phyloP scores from a whole-genome alignment of 2,329 filamentous ascomycete species.

The Botrytis paeoniae region DNA sequence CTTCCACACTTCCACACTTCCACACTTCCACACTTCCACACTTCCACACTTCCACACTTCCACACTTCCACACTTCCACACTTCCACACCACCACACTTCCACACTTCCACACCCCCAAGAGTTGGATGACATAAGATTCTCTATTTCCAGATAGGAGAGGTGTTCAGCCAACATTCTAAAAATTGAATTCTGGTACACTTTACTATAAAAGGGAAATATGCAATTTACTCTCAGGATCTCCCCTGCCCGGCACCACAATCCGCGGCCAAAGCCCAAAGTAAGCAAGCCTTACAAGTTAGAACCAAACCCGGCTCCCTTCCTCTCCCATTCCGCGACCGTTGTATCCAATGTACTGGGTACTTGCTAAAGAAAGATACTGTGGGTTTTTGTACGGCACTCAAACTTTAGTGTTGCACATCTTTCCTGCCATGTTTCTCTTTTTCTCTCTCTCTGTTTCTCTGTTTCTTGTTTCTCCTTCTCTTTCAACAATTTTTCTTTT shows the following conservation, averaged over 20 bases:
- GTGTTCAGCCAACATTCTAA: background rate
- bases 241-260: slow-evolving; percentile 3
- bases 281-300: background rate
- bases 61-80: too few species aligned
- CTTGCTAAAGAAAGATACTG: background rate
- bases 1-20: too few species aligned
- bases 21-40: too few species aligned
- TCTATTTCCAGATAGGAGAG: slow-evolving; percentile 11
- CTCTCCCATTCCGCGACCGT: background rate
- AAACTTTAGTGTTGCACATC: background rate
- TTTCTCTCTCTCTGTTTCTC: background rate
- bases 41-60: too few species aligned
- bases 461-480: too few species aligned
- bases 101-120: background rate
- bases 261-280: background rate
- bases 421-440: background rate
- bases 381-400: background rate
- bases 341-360: background rate
- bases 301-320: background rate
- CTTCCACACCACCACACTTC: too few species aligned
- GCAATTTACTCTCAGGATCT: slow-evolving; percentile 4
- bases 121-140: slow-evolving; percentile 3
- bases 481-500: background rate
- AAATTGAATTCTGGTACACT: background rate
- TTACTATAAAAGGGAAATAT: background rate